Evolutionary conservation across 768 basidiomycete genomes (phyloP).

Genomic region (Lyophyllum decastes): DNA sequence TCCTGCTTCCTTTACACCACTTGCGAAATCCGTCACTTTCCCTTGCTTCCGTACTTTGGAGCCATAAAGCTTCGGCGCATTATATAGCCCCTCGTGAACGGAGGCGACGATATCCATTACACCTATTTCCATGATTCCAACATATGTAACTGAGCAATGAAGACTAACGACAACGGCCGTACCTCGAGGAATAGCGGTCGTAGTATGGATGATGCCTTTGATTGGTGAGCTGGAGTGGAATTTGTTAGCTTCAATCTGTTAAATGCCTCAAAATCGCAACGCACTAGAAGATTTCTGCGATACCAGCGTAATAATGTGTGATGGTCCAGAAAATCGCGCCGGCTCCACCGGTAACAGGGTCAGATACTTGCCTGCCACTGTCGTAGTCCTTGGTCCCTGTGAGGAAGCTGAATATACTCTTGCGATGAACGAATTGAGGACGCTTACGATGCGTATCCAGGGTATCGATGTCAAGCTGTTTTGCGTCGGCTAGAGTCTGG

Average conservation of each 20-base stretch:
- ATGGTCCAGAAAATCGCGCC: constrained; percentile 52
- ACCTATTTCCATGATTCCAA: constrained; percentile 25
- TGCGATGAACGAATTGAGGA: constrained; percentile 10
- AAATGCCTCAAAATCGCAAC: neutral
- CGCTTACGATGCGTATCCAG: constrained; percentile 50
- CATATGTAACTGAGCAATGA: neutral
- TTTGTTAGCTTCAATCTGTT: neutral
- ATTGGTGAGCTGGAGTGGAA: constrained; percentile 31
- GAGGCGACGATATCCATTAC: constrained; percentile 41
- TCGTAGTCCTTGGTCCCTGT: constrained; percentile 47
- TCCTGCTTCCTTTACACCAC: constrained; percentile 48
- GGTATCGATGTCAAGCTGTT: constrained; percentile 39
- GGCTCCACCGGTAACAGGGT: constrained; percentile 46
- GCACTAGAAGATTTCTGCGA: constrained; percentile 51
- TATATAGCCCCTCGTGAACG: constrained; percentile 47
- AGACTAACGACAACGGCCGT: constrained; percentile 2
- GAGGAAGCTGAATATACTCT: neutral
- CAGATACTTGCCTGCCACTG: constrained; percentile 34
- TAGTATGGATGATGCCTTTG: constrained; percentile 47
- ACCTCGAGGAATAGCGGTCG: constrained; percentile 50
- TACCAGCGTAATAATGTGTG: constrained; percentile 45
- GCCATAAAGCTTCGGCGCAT: constrained; percentile 39
- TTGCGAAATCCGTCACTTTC: constrained; percentile 42
- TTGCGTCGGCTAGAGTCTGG: constrained; percentile 22
- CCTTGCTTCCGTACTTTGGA: constrained; percentile 40